phyloP scores from a whole-genome alignment of 2,329 filamentous ascomycete species.

The Fusarium luffae region DNA sequence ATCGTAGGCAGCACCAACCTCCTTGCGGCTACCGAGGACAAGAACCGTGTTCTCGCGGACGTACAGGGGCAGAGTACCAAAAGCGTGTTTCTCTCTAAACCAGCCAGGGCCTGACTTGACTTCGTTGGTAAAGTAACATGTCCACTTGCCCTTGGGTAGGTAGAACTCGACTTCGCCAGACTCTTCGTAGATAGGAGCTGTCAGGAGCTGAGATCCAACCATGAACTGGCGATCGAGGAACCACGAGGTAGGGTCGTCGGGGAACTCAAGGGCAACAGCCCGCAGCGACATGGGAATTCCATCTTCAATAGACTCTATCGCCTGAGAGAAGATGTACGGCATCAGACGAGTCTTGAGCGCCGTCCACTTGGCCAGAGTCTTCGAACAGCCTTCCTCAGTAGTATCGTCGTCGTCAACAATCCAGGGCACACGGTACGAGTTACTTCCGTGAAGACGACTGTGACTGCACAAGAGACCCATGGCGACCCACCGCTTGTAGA shows the following conservation, averaged over 20 bases:
- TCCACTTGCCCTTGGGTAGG: slow-evolving; percentile 62
- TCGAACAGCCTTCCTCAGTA: slow-evolving; percentile 64
- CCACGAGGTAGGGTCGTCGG: slow-evolving; percentile 75
- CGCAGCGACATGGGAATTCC: slow-evolving; percentile 72
- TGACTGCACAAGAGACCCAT: slow-evolving; percentile 78
- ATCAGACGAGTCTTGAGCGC: slow-evolving; percentile 63
- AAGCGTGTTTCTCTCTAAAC: slow-evolving; percentile 70
- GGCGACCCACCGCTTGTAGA: slow-evolving; percentile 84
- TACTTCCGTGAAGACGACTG: slow-evolving; percentile 75
- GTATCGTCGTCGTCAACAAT: slow-evolving; percentile 73
- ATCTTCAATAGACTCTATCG: slow-evolving; percentile 53
- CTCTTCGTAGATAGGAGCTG: slow-evolving; percentile 73
- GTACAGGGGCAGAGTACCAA: slow-evolving; percentile 68
- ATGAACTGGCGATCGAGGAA: slow-evolving; percentile 78
- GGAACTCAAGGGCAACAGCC: slow-evolving; percentile 76
- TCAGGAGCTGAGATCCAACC: slow-evolving; percentile 73
- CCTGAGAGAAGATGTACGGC: slow-evolving; percentile 63
- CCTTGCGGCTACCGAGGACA: slow-evolving; percentile 56
- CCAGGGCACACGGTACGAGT: slow-evolving; percentile 80
- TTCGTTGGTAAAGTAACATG: slow-evolving; percentile 61
- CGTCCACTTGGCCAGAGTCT: slow-evolving; percentile 59
- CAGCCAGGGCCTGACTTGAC: slow-evolving; percentile 63
- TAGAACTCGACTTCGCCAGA: slow-evolving; percentile 74
- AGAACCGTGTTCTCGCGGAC: slow-evolving; percentile 65
- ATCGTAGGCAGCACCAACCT: slow-evolving; percentile 59